Percentiles rank a stretch among this genome's conserved stretches.
phyloP scores from a whole-genome alignment of 106 monocot species.

The Dendrobium nobile region DNA sequence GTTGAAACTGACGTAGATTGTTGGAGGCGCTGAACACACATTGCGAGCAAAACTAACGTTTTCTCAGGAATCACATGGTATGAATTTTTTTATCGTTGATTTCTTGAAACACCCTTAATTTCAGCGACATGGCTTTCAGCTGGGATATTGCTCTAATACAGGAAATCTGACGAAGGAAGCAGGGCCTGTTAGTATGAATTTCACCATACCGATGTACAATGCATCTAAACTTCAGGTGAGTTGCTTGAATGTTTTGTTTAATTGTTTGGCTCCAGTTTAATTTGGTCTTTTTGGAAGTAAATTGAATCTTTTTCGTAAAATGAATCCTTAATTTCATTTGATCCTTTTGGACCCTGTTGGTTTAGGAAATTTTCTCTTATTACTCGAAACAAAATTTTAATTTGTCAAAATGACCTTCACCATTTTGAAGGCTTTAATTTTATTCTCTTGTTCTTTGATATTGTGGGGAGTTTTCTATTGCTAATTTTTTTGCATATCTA shows the following conservation, averaged over 20 bases:
- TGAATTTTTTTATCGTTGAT: not conserved
- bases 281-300: no score
- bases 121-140: not conserved
- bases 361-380: not conserved
- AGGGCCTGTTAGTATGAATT: constrained; percentile 98
- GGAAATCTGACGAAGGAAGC: constrained; percentile 92
- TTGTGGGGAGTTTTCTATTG: no score
- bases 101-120: not conserved
- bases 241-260: not conserved
- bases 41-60: constrained; percentile 90
- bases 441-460: no score
- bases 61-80: constrained; percentile 93
- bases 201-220: constrained; percentile 97
- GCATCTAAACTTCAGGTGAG: constrained; percentile 88
- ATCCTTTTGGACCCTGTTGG: not conserved
- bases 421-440: no score
- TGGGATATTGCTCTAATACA: constrained; percentile 10
- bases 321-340: constrained; percentile 1
- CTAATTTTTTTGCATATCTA: no score
- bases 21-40: constrained; percentile 93
- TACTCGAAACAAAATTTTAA: not conserved
- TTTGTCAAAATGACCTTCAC: no score
- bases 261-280: no score
- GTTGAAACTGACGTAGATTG: constrained; percentile 50
- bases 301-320: not conserved